phyloP scores from a whole-genome alignment of 768 basidiomycete genomes.

The Mycena epipterygia region DNA sequence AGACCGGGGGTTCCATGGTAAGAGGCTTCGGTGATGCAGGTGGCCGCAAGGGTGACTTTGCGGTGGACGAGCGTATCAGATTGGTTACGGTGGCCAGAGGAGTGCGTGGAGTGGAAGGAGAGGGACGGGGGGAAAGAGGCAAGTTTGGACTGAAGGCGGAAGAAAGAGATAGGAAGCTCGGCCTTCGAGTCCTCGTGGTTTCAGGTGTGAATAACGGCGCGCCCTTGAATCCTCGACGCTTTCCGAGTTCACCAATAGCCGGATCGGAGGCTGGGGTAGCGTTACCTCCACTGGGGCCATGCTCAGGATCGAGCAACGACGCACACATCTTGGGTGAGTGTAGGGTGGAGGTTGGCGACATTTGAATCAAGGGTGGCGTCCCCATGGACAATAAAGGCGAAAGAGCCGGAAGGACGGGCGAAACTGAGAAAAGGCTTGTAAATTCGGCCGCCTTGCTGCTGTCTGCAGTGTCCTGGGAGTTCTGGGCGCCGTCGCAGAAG shows the following conservation, averaged over 20 bases:
- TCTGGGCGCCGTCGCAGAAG: neutral
- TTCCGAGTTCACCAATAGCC: conserved; percentile 42
- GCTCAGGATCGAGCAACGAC: conserved; percentile 17
- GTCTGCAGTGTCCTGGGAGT: neutral
- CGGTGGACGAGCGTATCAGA: conserved; percentile 41
- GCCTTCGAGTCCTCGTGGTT: conserved; percentile 31
- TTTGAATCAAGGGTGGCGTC: conserved; percentile 27
- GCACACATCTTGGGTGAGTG: conserved; percentile 5
- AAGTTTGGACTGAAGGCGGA: conserved; percentile 38
- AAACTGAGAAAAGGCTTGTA: conserved; percentile 9
- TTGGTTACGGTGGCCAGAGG: conserved; percentile 42
- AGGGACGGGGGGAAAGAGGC: conserved; percentile 32
- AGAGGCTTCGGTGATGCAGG: conserved; percentile 27
- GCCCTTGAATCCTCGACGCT: conserved; percentile 50
- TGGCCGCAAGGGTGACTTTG: conserved; percentile 30
- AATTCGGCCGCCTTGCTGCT: conserved; percentile 17
- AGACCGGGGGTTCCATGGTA: conserved; percentile 14
- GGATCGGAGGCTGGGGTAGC: neutral
- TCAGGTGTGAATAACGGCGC: conserved; percentile 40
- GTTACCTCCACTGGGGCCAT: neutral
- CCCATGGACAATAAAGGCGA: conserved; percentile 4
- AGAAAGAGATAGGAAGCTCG: conserved; percentile 38
- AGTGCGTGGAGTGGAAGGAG: conserved; percentile 36
- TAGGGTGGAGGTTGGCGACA: conserved; percentile 12
- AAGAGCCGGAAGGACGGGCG: conserved; percentile 1